phyloP scores from a whole-genome alignment of 805 yeast species.

The Schwanniomyces yamadae region DNA sequence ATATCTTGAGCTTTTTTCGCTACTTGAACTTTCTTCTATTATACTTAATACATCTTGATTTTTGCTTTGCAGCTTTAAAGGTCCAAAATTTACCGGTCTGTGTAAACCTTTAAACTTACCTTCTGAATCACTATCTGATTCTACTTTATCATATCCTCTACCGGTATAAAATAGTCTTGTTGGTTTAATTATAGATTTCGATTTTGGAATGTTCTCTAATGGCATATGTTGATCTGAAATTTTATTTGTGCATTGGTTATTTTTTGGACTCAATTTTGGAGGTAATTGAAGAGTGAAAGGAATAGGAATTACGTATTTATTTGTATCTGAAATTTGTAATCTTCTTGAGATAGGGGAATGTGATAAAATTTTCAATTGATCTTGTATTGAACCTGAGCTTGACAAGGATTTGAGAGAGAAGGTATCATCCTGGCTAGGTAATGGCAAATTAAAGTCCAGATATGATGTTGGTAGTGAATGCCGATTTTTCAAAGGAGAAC shows the following conservation, averaged over 20 bases:
- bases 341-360: conserved; percentile 36
- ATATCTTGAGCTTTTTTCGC: conserved; percentile 26
- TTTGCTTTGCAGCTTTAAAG: conserved; percentile 26
- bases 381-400: conserved; percentile 15
- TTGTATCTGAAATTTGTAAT: conserved; percentile 30
- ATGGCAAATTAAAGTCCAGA: conserved; percentile 11
- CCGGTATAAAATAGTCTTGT: conserved; percentile 34
- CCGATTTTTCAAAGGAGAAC: conserved; percentile 35
- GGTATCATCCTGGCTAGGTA: background rate
- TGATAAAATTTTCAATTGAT: conserved; percentile 27
- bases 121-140: conserved; percentile 20
- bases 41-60: conserved; percentile 40
- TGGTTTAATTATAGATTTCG: conserved; percentile 14
- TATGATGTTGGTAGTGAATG: conserved; percentile 20
- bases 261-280: conserved; percentile 36
- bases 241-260: conserved; percentile 7
- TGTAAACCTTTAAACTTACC: conserved; percentile 8
- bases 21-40: conserved; percentile 38
- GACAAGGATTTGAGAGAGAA: conserved; percentile 17
- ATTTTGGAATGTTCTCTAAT: conserved; percentile 6
- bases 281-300: conserved; percentile 43
- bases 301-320: conserved; percentile 38
- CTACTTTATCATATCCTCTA: conserved; percentile 34
- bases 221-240: background rate
- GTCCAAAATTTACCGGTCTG: conserved; percentile 18